Evolutionary conservation across 768 basidiomycete species (phyloP).

Genomic region (Lactarius akahatsu): DNA sequence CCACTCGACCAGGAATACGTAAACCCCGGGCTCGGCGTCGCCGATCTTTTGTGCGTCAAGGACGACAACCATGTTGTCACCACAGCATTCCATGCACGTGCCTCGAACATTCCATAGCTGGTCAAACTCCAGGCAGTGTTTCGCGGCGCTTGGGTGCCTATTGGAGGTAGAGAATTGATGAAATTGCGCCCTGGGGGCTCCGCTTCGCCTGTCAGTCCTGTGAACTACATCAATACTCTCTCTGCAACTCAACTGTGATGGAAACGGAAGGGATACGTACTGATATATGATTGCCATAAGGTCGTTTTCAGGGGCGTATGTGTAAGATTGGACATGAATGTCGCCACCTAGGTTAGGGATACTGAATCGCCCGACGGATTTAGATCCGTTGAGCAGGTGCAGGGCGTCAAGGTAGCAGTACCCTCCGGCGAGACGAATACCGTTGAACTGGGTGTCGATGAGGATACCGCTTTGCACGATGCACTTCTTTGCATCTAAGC

Average conservation of each 20-base stretch:
- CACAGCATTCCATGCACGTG: constrained; percentile 16
- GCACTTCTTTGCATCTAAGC: constrained; percentile 4
- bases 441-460: constrained; percentile 5
- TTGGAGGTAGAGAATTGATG: constrained; percentile 23
- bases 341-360: constrained; percentile 14
- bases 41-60: background rate
- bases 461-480: constrained; percentile 16
- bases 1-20: constrained; percentile 17
- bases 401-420: constrained; percentile 18
- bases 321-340: constrained; percentile 12
- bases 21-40: background rate
- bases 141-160: constrained; percentile 7
- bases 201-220: background rate
- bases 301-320: constrained; percentile 17
- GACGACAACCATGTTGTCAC: constrained; percentile 19
- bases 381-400: background rate
- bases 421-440: background rate
- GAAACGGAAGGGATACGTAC: background rate
- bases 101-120: background rate
- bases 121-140: constrained; percentile 8
- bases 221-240: background rate
- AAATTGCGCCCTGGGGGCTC: background rate
- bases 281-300: constrained; percentile 14
- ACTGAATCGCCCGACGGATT: background rate
- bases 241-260: background rate